phyloP scores from a whole-genome alignment of 352 stramenopile genomes.

The Globisporangium rhizosaccharum region DNA sequence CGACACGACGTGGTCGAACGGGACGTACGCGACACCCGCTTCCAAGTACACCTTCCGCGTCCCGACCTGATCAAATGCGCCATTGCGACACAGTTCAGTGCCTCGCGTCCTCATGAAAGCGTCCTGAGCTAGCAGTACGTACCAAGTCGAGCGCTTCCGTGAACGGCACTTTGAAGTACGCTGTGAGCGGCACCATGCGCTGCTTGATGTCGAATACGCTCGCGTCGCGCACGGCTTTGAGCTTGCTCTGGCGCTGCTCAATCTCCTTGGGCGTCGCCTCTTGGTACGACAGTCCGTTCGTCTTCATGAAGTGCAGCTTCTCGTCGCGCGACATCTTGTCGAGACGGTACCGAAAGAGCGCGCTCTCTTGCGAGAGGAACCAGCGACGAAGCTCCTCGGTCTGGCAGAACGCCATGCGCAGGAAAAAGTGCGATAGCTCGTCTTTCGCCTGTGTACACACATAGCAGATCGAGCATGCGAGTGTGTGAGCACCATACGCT shows the following conservation, averaged over 20 bases:
- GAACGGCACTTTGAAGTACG: slow-evolving; percentile 97
- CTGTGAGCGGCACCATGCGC: slow-evolving; percentile 39
- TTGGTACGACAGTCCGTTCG: slow-evolving; percentile 76
- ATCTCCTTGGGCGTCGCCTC: slow-evolving; percentile 65
- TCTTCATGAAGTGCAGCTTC: slow-evolving; percentile 85
- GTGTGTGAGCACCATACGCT: background rate
- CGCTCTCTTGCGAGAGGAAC: slow-evolving; percentile 95
- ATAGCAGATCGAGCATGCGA: background rate
- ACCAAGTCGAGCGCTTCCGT: slow-evolving; percentile 94
- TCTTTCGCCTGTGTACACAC: slow-evolving; percentile 69
- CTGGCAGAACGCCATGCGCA: slow-evolving; percentile 96
- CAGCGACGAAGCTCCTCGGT: slow-evolving; percentile 96
- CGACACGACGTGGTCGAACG: slow-evolving; percentile 91
- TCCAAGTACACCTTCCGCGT: slow-evolving; percentile 93
- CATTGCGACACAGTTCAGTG: background rate
- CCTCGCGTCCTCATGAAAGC: background rate
- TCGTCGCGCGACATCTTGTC: slow-evolving; percentile 89
- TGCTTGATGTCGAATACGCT: slow-evolving; percentile 39
- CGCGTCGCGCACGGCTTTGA: slow-evolving; percentile 70
- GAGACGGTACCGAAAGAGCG: slow-evolving; percentile 90
- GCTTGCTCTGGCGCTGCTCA: slow-evolving; percentile 45
- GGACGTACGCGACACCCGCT: slow-evolving; percentile 93
- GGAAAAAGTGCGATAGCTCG: slow-evolving; percentile 96
- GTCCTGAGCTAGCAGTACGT: background rate
- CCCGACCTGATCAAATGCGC: slow-evolving; percentile 26